Conservation (phyloP, 768 basidiomycete species). For the Favolaschia claudopus region DNA sequence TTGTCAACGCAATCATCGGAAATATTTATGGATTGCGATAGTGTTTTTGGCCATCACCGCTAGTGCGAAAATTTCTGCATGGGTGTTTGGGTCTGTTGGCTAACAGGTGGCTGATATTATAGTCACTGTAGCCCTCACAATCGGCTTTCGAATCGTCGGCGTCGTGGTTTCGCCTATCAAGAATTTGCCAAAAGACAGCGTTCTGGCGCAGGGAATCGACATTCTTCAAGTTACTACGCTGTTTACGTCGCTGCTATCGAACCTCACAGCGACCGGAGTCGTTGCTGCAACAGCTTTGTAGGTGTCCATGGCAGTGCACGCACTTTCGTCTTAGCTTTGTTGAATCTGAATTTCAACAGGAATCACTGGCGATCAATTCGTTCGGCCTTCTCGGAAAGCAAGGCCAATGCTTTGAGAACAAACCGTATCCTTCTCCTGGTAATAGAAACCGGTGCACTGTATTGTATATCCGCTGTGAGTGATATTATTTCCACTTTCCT, state of each 20-base stretch:
- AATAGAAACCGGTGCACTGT: slow-evolving; percentile 16
- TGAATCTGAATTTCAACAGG: background rate
- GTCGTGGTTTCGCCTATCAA: background rate
- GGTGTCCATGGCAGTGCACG: too few species aligned
- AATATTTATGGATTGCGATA: slow-evolving; percentile 22
- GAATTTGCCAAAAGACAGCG: background rate
- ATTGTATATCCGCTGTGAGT: slow-evolving; percentile 16
- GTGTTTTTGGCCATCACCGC: slow-evolving; percentile 12
- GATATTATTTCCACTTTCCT: background rate
- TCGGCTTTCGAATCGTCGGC: background rate
- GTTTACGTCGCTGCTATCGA: background rate
- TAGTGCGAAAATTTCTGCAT: background rate
- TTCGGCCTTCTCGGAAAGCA: background rate
- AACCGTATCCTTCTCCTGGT: slow-evolving; percentile 15
- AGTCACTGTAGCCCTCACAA: background rate
- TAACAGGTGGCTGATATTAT: background rate
- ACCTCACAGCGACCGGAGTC: background rate
- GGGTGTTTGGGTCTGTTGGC: background rate
- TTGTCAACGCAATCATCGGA: slow-evolving; percentile 15
- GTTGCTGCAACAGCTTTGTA: slow-evolving; percentile 19
- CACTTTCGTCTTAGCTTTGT: too few species aligned
- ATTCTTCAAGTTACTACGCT: background rate
- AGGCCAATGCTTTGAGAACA: background rate
- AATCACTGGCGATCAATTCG: slow-evolving; percentile 3
- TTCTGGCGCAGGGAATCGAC: background rate